Evolutionary conservation across 345 rosid genomes (phyloP), one percentile per base, ranked within the genome.

Genomic region (Salix exigua): DNA sequence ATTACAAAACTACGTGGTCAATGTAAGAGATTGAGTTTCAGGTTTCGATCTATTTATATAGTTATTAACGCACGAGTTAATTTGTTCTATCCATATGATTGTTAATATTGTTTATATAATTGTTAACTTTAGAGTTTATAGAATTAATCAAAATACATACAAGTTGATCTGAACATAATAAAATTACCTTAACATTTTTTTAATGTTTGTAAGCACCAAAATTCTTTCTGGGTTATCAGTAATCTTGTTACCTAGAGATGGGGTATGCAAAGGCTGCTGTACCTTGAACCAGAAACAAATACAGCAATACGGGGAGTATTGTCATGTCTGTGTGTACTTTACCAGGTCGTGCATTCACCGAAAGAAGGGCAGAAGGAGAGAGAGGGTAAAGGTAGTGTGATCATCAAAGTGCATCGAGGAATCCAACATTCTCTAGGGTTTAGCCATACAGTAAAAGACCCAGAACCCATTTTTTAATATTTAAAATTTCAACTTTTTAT

Each of bases 341-440:
- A 26, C 48, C 28, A 44, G 63, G 25, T 13, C 37, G 21, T 75
- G 55, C 28, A 16, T 44, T 19, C 35, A 23, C 21, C 26, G 55
- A 40, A 23, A 25, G 18, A 18, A 25, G 26, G 37, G 37, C 58
- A 61, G 11, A 25, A 13, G n/a, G 35, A 23, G 72, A 67, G 21
- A 17, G 60, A 6, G 23, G 5, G 51, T 48, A 5, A 19, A 18
- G 18, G 11, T 48, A 17, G 72, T 55, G 65, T 55, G 67, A 21
- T 60, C n/a, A 21, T 60, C 23, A 77, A 67, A 58, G 40, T 37
- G 70, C 68, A 46, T 51, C 70, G 82, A 78, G 78, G 85, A 84
- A 85, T 85, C 83, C 78, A 79, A 85, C 81, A 88, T 85, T 78
- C 84, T 72, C 75, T 74, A 77, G 71, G 71, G 82, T 73, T 84